Percentiles rank a stretch among this genome's conserved stretches.
phyloP scores from a whole-genome alignment of 1,139 yeast genomes.

The Pichia sp. region DNA sequence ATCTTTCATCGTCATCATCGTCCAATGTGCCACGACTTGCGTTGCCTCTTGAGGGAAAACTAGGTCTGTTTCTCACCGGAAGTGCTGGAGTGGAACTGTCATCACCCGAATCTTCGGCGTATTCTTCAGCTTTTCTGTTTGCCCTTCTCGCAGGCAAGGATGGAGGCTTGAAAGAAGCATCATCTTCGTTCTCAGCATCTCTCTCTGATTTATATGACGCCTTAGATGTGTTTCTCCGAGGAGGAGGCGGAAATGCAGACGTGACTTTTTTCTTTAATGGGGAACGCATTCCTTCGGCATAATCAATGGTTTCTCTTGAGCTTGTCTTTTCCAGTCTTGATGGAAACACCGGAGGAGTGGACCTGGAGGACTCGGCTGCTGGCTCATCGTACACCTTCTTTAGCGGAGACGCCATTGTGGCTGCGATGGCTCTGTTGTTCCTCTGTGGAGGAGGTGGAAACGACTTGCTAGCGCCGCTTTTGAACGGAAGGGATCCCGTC shows the following conservation, averaged over 20 bases:
- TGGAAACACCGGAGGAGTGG: neutral
- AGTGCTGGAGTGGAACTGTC: neutral
- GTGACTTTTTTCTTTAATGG: conserved; percentile 9
- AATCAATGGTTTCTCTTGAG: conserved; percentile 3
- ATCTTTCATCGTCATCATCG: neutral
- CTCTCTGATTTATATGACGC: neutral
- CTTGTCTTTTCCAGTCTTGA: neutral
- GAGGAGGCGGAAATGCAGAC: conserved; percentile 9
- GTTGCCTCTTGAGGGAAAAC: neutral
- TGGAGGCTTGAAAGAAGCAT: neutral
- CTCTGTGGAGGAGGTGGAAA: conserved; percentile 12
- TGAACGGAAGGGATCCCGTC: conserved; percentile 6
- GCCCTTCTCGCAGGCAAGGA: conserved; percentile 8
- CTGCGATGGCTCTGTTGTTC: conserved; percentile 1
- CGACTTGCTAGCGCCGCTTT: conserved; percentile 1
- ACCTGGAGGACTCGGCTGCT: neutral
- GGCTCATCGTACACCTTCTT: neutral
- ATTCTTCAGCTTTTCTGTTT: neutral
- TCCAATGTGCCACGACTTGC: neutral
- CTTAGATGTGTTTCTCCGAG: conserved; percentile 2
- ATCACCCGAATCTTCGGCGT: neutral
- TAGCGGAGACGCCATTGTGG: conserved; percentile 6
- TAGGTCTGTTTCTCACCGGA: neutral
- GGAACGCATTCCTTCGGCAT: conserved; percentile 18
- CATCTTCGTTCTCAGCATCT: neutral